These are phyloP conservation scores for Lactifluus pinguis DNA, from an alignment of 768 basidiomycete genomes.

Conservation along the genomic window DNA sequence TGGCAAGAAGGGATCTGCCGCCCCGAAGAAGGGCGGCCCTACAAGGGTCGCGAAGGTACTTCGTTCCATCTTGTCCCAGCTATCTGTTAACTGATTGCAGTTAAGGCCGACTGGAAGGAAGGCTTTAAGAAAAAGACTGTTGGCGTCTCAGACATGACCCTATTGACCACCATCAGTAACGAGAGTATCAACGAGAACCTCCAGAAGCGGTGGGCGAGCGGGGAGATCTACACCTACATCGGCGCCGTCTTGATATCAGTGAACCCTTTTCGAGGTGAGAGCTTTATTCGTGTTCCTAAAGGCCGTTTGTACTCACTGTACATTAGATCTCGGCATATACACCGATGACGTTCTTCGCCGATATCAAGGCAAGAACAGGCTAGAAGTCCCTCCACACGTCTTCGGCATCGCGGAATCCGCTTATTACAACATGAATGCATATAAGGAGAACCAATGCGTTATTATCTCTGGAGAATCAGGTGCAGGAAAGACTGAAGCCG, in stretches of 20 bases:
- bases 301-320: not conserved
- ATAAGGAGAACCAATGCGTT: constrained; percentile 99
- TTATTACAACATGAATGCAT: constrained; percentile 99
- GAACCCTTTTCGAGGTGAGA: constrained; percentile 87
- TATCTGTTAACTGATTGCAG: not conserved
- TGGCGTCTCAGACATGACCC: constrained; percentile 97
- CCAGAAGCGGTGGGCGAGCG: constrained; percentile 90
- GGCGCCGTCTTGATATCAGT: constrained; percentile 99
- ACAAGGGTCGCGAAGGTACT: constrained; percentile 70
- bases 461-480: constrained; percentile 99
- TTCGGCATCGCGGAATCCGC: constrained; percentile 94
- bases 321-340: constrained; percentile 90
- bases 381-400: constrained; percentile 97
- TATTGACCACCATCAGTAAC: constrained; percentile 93
- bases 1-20: constrained; percentile 65
- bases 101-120: constrained; percentile 97
- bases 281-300: not conserved
- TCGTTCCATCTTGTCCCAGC: not conserved
- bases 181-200: constrained; percentile 97
- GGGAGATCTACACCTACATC: constrained; percentile 98
- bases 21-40: constrained; percentile 50
- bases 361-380: constrained; percentile 94
- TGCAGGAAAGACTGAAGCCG: constrained; percentile 98
- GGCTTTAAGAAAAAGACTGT: constrained; percentile 99
- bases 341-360: constrained; percentile 77